Percentiles rank a stretch among this genome's conserved stretches.
These are phyloP conservation scores for Silene coronaria DNA, from an alignment of 179 eudicot species.

Conservation along the genomic window DNA sequence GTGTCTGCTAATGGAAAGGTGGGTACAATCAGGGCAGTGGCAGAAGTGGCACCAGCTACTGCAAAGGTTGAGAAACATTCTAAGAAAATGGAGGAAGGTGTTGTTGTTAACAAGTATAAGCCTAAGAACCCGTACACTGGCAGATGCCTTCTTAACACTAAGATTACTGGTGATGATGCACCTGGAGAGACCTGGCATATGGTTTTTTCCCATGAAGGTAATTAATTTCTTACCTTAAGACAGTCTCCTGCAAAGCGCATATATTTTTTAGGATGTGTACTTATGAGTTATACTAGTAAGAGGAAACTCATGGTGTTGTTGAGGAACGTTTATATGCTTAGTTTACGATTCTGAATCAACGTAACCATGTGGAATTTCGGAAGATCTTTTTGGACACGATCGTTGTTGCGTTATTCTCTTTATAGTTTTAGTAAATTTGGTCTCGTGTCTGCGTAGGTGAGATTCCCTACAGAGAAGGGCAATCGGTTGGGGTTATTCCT, in stretches of 20 bases:
- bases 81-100: slow-evolving; percentile 90
- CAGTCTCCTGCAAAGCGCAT: too few relatives aligned
- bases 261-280: too few relatives aligned
- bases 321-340: too few relatives aligned
- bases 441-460: slow-evolving; percentile 51
- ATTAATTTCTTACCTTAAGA: slow-evolving; percentile 15
- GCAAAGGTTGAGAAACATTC: slow-evolving; percentile 71
- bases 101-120: slow-evolving; percentile 71
- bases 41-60: slow-evolving; percentile 15
- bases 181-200: slow-evolving; percentile 99
- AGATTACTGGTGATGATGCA: slow-evolving; percentile 96
- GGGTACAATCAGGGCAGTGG: slow-evolving; percentile 52
- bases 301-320: neutral
- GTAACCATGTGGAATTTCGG: neutral
- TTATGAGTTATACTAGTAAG: neutral
- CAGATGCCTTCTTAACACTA: slow-evolving; percentile 73
- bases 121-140: slow-evolving; percentile 88
- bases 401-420: neutral
- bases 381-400: neutral
- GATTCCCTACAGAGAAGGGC: slow-evolving; percentile 97
- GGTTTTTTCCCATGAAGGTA: slow-evolving; percentile 92
- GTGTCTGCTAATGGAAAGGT: slow-evolving; percentile 32
- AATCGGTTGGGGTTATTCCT: slow-evolving; percentile 87
- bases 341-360: neutral
- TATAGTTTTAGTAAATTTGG: neutral